Conservation (phyloP, 495 filamentous ascomycete genomes). For the Cryomyces antarcticus region DNA sequence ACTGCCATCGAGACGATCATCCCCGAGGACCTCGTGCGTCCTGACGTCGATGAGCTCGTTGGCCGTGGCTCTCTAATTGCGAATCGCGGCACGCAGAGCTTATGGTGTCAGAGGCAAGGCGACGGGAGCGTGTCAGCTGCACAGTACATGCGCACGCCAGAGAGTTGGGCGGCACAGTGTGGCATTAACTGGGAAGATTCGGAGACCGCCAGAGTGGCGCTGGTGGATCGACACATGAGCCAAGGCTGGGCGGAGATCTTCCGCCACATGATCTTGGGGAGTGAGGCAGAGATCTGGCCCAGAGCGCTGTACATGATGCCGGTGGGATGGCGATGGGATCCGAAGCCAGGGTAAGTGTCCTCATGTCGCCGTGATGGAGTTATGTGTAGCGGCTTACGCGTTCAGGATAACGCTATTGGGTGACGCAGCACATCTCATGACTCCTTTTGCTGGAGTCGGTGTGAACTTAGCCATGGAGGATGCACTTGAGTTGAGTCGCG, state of each 20-base stretch:
- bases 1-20: slow-evolving; percentile 7
- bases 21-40: not conserved
- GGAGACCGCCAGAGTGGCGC: not conserved
- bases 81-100: slow-evolving; percentile 14
- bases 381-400: too few relatives aligned
- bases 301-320: slow-evolving; percentile 31
- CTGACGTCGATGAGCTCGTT: slow-evolving; percentile 15
- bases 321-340: slow-evolving; percentile 27
- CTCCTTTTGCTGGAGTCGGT: slow-evolving; percentile 39
- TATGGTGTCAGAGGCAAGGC: slow-evolving; percentile 21
- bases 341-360: slow-evolving; percentile 9
- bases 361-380: too few relatives aligned
- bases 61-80: slow-evolving; percentile 23
- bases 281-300: slow-evolving; percentile 1
- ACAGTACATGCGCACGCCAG: slow-evolving; percentile 12
- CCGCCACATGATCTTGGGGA: slow-evolving; percentile 3
- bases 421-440: slow-evolving; percentile 43
- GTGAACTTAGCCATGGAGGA: slow-evolving; percentile 41
- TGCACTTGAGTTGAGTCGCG: slow-evolving; percentile 31
- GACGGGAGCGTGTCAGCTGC: slow-evolving; percentile 24
- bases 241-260: not conserved
- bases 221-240: slow-evolving; percentile 1
- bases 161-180: slow-evolving; percentile 20
- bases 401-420: slow-evolving; percentile 29
- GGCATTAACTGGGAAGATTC: slow-evolving; percentile 8